Evolutionary conservation across 495 filamentous ascomycete species (phyloP).

Genomic region (Hypoxylon fuscum): DNA sequence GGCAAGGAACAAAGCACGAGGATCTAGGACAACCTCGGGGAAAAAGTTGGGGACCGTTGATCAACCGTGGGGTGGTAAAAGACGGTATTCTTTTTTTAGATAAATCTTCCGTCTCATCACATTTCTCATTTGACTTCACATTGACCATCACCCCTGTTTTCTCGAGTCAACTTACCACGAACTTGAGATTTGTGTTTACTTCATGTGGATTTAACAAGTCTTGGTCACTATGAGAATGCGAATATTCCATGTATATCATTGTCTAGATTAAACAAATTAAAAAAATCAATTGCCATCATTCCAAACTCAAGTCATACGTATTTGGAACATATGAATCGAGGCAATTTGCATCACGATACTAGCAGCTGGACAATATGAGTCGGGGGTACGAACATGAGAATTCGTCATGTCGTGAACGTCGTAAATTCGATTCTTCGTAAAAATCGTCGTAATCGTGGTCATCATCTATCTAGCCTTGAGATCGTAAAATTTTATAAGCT

Average conservation of each 20-base stretch:
- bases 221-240: background rate
- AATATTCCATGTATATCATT: too few species aligned
- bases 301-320: too few species aligned
- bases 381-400: constrained; percentile 28
- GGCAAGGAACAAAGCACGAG: constrained; percentile 20
- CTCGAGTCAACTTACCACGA: background rate
- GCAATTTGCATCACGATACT: constrained; percentile 6
- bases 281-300: too few species aligned
- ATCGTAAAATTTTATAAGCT: constrained; percentile 35
- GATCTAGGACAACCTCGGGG: constrained; percentile 28
- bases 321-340: constrained; percentile 10
- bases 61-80: constrained; percentile 28
- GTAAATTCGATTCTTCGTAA: constrained; percentile 41
- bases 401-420: constrained; percentile 38
- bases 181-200: background rate
- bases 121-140: constrained; percentile 1
- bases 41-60: constrained; percentile 31
- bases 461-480: constrained; percentile 41
- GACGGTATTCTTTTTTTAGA: constrained; percentile 27
- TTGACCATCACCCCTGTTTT: background rate
- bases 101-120: constrained; percentile 8
- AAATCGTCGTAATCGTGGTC: constrained; percentile 33
- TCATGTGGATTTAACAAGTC: background rate
- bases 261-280: too few species aligned
- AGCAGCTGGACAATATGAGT: constrained; percentile 6